These are phyloP conservation scores for Ustilago vetiveriae DNA, from an alignment of 1,284 basidiomycete species.

Conservation along the genomic window DNA sequence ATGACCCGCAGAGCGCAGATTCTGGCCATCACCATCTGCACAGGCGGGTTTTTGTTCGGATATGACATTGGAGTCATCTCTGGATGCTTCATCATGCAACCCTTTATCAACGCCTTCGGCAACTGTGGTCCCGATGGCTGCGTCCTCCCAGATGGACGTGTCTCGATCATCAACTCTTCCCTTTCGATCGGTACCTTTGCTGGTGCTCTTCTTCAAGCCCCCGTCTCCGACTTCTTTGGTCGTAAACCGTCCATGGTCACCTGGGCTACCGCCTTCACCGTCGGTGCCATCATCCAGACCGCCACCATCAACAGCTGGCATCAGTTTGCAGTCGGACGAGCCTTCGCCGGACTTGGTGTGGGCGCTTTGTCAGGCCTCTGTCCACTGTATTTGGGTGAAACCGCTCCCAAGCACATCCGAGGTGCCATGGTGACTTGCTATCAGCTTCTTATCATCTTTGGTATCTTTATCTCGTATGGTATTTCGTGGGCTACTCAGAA, in stretches of 20 bases:
- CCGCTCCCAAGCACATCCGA: conserved; percentile 78
- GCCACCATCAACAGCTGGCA: conserved; percentile 40
- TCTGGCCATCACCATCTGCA: conserved; percentile 48
- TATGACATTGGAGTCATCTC: conserved; percentile 54
- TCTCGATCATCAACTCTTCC: conserved; percentile 77
- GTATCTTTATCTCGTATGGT: conserved; percentile 69
- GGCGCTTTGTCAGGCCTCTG: conserved; percentile 68
- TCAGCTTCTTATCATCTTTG: conserved; percentile 74
- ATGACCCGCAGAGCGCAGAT: conserved; percentile 43
- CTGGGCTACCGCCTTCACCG: conserved; percentile 69
- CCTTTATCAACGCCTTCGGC: conserved; percentile 49
- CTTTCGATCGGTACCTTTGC: conserved; percentile 79
- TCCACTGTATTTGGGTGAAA: conserved; percentile 85
- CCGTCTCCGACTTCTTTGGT: conserved; percentile 73
- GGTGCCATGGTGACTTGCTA: conserved; percentile 85
- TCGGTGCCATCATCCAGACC: conserved; percentile 61
- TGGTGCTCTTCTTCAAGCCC: conserved; percentile 70
- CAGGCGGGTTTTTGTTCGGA: conserved; percentile 50
- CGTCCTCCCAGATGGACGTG: conserved; percentile 65
- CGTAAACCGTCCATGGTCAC: conserved; percentile 74
- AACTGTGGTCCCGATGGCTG: conserved; percentile 31
- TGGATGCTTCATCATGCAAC: conserved; percentile 54
- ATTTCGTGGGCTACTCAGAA: conserved; percentile 71
- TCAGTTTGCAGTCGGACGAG: conserved; percentile 53
- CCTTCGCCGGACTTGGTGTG: conserved; percentile 58